Evolutionary conservation across 257 asterid species (phyloP), one percentile per base, ranked within the genome.

Genomic region (Linaria vulgaris): DNA sequence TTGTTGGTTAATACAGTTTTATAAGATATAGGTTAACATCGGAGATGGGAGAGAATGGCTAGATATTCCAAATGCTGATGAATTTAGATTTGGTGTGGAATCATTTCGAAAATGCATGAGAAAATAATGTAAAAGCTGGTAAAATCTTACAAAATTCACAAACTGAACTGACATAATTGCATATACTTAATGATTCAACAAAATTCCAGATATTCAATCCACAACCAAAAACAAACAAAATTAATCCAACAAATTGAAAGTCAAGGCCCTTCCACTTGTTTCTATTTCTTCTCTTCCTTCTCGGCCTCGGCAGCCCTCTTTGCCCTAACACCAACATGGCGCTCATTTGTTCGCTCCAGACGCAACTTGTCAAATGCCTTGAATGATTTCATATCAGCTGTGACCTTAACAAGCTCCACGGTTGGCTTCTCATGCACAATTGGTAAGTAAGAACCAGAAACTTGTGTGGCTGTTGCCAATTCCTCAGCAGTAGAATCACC

Each of bases 251-350:
- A 45, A 25, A 19, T 24, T 34, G 21, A 12, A 54, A 5, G 59
- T 11, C 37, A 4, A 23, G 15, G 22, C 9, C 5, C n/a, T 19
- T 13, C 6, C 16, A 1, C 53, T 9, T 47, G 20, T 47, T 47
- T n/a, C 53, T 80, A 88, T 61, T 88, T 88, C 81, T 88, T 88
- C 61, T 88, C 96, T 64, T 88, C 96, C 84, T 88, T 88, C 68
- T 86, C 96, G 14, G 96, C 96, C 79, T 88, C 96, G 0, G 96
- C 96, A 1, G 96, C 94, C 76, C 75, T 88, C 95, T 88, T 88
- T 46, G 90, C 88, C 72, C 96, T 79, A 22, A 68, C 79, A 45
- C 96, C 96, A 5, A 82, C 85, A n/a, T 88, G 87, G 41, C 96
- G 92, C 1, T 56, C 84, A 16, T 88, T 88, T 1, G 61, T 79